Evolutionary conservation across 306 rosid genomes (phyloP).

Genomic region (Quercus variabilis): DNA sequence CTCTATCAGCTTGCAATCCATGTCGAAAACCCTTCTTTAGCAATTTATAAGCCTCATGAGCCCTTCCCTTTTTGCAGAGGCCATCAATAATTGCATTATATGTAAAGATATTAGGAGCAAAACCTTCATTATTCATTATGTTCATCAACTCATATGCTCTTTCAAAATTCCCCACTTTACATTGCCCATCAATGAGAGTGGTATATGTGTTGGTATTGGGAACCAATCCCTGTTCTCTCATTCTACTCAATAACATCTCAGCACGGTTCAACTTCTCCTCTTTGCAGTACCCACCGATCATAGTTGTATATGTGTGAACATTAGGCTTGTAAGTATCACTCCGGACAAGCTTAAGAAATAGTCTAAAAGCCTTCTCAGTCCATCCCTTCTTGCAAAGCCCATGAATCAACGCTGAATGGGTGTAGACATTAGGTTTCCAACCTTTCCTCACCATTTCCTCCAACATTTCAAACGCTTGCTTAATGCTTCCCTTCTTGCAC

Average conservation of each 20-base stretch:
- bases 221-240: conserved; percentile 81
- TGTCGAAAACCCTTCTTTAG: conserved; percentile 39
- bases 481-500: conserved; percentile 83
- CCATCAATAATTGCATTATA: conserved; percentile 73
- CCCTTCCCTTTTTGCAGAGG: conserved; percentile 72
- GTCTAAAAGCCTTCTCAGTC: conserved; percentile 89
- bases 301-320: conserved; percentile 81
- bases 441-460: conserved; percentile 94
- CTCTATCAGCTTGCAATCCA: conserved; percentile 52
- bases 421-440: conserved; percentile 90
- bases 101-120: conserved; percentile 63
- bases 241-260: conserved; percentile 77
- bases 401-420: conserved; percentile 69
- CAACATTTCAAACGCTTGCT: conserved; percentile 93
- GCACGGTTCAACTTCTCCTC: conserved; percentile 71
- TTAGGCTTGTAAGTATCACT: conserved; percentile 76
- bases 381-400: conserved; percentile 98
- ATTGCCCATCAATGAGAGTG: conserved; percentile 70
- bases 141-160: conserved; percentile 66
- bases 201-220: conserved; percentile 81
- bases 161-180: conserved; percentile 64
- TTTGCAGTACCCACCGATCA: conserved; percentile 80
- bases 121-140: conserved; percentile 66
- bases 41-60: conserved; percentile 60
- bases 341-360: conserved; percentile 90